Evolutionary conservation across 495 filamentous ascomycete species (phyloP).

Genomic region (Parathielavia appendiculata): DNA sequence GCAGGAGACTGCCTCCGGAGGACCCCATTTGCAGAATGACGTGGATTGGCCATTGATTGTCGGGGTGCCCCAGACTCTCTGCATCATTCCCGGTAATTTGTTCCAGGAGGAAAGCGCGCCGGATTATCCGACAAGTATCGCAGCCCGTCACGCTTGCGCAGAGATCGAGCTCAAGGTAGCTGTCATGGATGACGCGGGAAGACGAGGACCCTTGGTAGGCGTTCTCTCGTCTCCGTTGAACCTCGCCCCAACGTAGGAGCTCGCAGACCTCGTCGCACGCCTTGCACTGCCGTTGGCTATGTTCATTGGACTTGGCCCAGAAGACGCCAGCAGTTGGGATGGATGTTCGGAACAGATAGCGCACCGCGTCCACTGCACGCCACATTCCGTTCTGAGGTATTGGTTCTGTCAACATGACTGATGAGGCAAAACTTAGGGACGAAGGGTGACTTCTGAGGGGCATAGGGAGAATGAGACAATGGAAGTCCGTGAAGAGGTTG

Average conservation of each 20-base stretch:
- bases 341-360: background rate
- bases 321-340: conserved; percentile 13
- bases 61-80: conserved; percentile 15
- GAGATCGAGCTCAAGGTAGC: conserved; percentile 27
- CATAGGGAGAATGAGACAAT: background rate
- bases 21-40: conserved; percentile 19
- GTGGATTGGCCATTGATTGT: conserved; percentile 24
- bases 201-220: conserved; percentile 22
- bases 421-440: background rate
- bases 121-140: conserved; percentile 27
- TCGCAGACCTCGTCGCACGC: conserved; percentile 26
- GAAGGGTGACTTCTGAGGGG: background rate
- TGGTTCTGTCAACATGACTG: background rate
- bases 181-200: conserved; percentile 24
- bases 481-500: background rate
- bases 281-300: conserved; percentile 26
- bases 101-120: conserved; percentile 28
- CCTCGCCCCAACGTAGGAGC: conserved; percentile 31
- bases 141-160: conserved; percentile 24
- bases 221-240: conserved; percentile 20
- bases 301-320: conserved; percentile 20
- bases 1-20: conserved; percentile 16
- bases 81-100: conserved; percentile 27
- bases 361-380: background rate
- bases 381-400: background rate